Base-by-base conservation (phyloP, 78 protist species). In the Chrysochromulina parva region DNA sequence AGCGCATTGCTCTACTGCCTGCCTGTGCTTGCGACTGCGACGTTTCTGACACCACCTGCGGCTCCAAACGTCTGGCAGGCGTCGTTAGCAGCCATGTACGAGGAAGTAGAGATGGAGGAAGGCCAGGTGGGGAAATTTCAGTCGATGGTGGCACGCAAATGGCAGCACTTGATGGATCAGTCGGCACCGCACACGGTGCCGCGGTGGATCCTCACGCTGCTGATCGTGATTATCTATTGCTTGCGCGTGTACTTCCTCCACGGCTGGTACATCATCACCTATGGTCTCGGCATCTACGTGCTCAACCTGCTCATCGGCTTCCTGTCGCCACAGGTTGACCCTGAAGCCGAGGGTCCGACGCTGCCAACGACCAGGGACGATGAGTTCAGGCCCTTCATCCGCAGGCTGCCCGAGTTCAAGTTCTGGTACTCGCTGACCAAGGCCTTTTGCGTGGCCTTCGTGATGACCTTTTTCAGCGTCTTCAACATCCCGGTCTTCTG, bases 401-500 rank as follows among this genome's bases (percentile, higher is more conserved):
- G 78, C 59, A 90, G 94, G 80, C 90, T 98, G 59, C 97, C 97
- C 47, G 99, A 98, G 53, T 97, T 96, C 88, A 91, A 93, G 67
- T 97, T 97, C 78, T 98, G 99, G 99, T 93, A 85, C 17, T 16
- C 74, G 7, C 57, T 78, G 59, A 60, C 91, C n/a, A 84, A 82
- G 52, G 98, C 97, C 0, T 20, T 96, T 26, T n/a, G 92, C 22
- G 55, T 89, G 50, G 95, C 98, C 7, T 91, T 94, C 67, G 53
- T 94, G 59, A 52, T 90, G 81, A 24, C 90, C 17, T 87, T 58
- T 47, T 80, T 80, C 50, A 11, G 59, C 54, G 58, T 76, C 87
- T 89, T 97, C 54, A 95, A 98, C 94, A 90, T 98, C 9, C 99
- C 99, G 53, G 98, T 97, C 14, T 98, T 94, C 93, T 98, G 99